Evolutionary conservation across 345 rosid genomes (phyloP), one percentile per base, ranked within the genome.

Genomic region (Murraya paniculata): DNA sequence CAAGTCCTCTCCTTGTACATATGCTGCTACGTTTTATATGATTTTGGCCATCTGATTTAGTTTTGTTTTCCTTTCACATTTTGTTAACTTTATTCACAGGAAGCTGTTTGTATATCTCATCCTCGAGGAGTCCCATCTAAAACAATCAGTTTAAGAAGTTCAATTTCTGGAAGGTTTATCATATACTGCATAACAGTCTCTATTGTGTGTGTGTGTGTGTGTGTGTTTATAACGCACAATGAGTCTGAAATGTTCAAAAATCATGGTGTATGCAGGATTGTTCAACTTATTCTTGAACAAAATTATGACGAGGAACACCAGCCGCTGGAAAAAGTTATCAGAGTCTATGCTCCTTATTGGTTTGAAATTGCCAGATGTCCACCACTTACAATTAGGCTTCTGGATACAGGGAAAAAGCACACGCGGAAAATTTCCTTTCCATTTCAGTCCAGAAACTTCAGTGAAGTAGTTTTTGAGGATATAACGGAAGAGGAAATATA

Each of bases 261-360:
- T 64, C 59, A 24, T 85, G 60, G 68, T 64, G 64, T 74, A 24
- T 82, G 87, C 93, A 96, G 99, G 94, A 84, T 89, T 77, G 93
- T 90, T 70, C 97, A 91, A 74, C 86, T 96, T 28, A 83, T 91
- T 83, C 87, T 96, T 72, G 99, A 94, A 74, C 99, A 96, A 79
- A 94, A 89, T 84, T 90, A 79, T 84, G 90, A 92, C 77, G 87
- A 83, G 79, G 95, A 88, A 50, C 90, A 64, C 78, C 86, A 82
- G 41, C 71, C 81, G 38, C 65, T 89, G 85, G 87, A 89, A 67
- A 96, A 89, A 85, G 84, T 73, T 39, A 87, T 96, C 67, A 87
- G 97, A 87, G 85, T 96, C 67, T 94, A 96, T 71, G 97, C 97
- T 79, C 94, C 98, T 45, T 90, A 83, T 81, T 96, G 99, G 99